Evolutionary conservation across 2,329 filamentous ascomycete species (phyloP).

Genomic region (Diaporthe capsici): DNA sequence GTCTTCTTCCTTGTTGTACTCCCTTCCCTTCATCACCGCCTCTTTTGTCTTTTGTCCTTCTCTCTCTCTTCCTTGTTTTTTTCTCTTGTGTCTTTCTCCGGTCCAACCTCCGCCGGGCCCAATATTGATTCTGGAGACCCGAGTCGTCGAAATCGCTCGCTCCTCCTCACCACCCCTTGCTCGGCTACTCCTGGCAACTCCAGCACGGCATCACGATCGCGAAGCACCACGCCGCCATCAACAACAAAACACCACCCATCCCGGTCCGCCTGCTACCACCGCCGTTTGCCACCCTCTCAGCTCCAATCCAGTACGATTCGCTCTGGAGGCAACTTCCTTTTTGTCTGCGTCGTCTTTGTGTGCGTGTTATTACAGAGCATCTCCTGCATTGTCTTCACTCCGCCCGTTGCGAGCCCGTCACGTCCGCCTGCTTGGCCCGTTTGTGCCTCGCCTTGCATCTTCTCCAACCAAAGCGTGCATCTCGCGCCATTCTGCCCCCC

Average conservation of each 20-base stretch:
- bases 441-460: conserved; percentile 38
- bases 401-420: conserved; percentile 31
- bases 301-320: conserved; percentile 39
- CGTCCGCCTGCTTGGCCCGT: conserved; percentile 36
- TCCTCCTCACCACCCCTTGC: conserved; percentile 32
- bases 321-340: conserved; percentile 40
- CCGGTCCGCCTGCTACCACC: background rate
- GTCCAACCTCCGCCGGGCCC: conserved; percentile 30
- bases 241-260: conserved; percentile 33
- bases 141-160: conserved; percentile 24
- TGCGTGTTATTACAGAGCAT: conserved; percentile 40
- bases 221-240: conserved; percentile 37
- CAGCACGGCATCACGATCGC: conserved; percentile 19
- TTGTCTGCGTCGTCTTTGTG: conserved; percentile 41
- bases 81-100: conserved; percentile 36
- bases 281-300: conserved; percentile 46
- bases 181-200: conserved; percentile 7
- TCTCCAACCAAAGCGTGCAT: conserved; percentile 38
- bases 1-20: conserved; percentile 38
- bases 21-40: conserved; percentile 39
- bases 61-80: background rate
- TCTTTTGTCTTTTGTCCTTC: conserved; percentile 39
- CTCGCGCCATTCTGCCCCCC: conserved; percentile 33
- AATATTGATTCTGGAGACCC: conserved; percentile 32
- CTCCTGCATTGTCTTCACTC: conserved; percentile 32